A percentile compares a stretch with the other conserved stretches of the same genome.
phyloP scores from a whole-genome alignment of 352 stramenopile species.

The Phytophthora crassamura region DNA sequence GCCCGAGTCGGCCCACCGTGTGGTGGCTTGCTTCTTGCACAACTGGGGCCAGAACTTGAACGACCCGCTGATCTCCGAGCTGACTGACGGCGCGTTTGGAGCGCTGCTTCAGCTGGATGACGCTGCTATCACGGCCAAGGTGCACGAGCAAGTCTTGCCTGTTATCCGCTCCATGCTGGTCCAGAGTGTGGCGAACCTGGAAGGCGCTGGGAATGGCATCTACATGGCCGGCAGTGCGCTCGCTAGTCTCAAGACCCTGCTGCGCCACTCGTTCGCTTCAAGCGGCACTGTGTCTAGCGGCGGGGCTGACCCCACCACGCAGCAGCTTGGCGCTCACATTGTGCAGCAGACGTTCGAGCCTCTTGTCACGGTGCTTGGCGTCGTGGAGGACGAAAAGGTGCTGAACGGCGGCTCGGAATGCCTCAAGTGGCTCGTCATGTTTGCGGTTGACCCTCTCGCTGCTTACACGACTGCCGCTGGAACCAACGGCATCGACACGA shows the following conservation, averaged over 20 bases:
- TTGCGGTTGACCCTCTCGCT: constrained; percentile 67
- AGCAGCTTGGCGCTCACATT: constrained; percentile 66
- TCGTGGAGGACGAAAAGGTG: constrained; percentile 79
- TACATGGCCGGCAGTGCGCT: constrained; percentile 72
- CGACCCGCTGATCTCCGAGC: constrained; percentile 74
- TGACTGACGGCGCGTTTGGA: constrained; percentile 74
- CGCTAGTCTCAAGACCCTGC: constrained; percentile 75
- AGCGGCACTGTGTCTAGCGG: constrained; percentile 32
- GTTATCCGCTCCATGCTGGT: constrained; percentile 67
- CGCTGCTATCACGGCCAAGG: constrained; percentile 54
- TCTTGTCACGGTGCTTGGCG: constrained; percentile 61
- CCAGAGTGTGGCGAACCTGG: constrained; percentile 54
- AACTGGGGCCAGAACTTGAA: constrained; percentile 78
- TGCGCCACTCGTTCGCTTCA: constrained; percentile 74
- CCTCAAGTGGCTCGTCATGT: constrained; percentile 88
- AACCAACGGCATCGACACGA: constrained; percentile 68
- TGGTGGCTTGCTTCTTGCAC: constrained; percentile 68
- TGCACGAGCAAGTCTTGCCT: constrained; percentile 73
- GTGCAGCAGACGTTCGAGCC: constrained; percentile 81
- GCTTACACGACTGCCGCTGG: constrained; percentile 51
- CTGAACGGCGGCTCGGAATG: constrained; percentile 78
- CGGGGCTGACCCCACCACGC: constrained; percentile 35
- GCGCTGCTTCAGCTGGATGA: constrained; percentile 74
- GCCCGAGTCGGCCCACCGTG: constrained; percentile 49
- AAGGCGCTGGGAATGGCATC: constrained; percentile 59